Evolutionary conservation across 2,329 filamentous ascomycete species (phyloP).

Genomic region (Ilyonectria mors-panacis): DNA sequence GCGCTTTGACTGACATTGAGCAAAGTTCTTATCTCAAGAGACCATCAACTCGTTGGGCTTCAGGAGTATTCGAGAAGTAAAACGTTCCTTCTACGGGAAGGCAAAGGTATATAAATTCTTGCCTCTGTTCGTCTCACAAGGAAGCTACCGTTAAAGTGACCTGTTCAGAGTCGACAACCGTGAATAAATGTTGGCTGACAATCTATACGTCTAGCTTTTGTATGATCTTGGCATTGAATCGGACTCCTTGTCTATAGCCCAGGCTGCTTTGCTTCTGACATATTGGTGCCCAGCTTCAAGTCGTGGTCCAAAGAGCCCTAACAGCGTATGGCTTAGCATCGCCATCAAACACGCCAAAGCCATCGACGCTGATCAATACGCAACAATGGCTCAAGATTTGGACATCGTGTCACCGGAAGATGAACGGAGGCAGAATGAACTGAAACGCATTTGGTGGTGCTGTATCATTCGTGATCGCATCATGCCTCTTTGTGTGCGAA

Average conservation of each 20-base stretch:
- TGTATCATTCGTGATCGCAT: slow-evolving; percentile 16
- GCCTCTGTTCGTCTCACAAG: background rate
- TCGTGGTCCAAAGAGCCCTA: background rate
- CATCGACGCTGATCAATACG: background rate
- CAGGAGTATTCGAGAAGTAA: background rate
- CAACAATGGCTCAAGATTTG: background rate
- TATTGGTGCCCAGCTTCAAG: slow-evolving; percentile 5
- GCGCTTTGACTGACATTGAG: background rate
- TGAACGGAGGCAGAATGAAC: background rate
- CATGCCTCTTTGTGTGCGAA: slow-evolving; percentile 13
- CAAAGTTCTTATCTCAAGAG: background rate
- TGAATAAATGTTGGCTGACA: background rate
- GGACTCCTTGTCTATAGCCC: background rate
- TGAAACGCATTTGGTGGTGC: slow-evolving; percentile 14
- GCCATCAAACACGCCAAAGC: slow-evolving; percentile 6
- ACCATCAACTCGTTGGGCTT: background rate
- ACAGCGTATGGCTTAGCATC: background rate
- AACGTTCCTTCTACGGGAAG: background rate
- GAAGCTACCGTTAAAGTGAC: too few relatives aligned
- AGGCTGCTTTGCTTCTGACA: background rate
- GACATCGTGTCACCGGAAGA: background rate
- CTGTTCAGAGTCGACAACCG: background rate
- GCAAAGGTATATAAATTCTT: background rate
- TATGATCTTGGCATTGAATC: background rate
- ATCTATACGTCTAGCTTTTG: background rate